phyloP scores from a whole-genome alignment of 1,284 basidiomycete species.

The Xerocomus minutiporus region DNA sequence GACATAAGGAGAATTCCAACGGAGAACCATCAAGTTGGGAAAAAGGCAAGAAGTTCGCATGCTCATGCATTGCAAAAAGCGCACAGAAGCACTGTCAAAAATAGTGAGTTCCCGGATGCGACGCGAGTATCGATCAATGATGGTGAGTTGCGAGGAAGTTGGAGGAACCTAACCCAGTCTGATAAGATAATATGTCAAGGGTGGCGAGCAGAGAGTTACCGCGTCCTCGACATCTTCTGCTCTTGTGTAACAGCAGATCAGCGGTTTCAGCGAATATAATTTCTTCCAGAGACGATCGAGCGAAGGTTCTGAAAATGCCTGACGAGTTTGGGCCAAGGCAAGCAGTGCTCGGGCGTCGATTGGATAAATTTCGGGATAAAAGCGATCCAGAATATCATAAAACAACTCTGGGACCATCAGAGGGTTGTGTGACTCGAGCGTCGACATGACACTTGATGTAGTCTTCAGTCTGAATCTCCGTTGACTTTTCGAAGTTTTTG shows the following conservation, averaged over 20 bases:
- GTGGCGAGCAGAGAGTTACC: background rate
- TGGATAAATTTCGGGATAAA: background rate
- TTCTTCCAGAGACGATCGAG: constrained; percentile 15
- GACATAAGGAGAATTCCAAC: background rate
- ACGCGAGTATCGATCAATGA: constrained; percentile 11
- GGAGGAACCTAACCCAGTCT: constrained; percentile 10
- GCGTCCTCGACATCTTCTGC: background rate
- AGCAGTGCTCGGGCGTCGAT: background rate
- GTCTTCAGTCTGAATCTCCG: background rate
- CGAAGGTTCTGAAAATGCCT: constrained; percentile 9
- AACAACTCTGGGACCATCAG: constrained; percentile 12
- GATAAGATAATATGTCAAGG: background rate
- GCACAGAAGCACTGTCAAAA: background rate
- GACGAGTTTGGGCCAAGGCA: constrained; percentile 10
- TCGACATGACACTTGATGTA: background rate
- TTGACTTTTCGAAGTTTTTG: too few species aligned
- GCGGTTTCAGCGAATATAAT: constrained; percentile 12
- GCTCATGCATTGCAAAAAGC: constrained; percentile 11
- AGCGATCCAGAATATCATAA: constrained; percentile 8
- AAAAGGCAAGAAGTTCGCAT: constrained; percentile 7
- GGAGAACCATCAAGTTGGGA: constrained; percentile 12
- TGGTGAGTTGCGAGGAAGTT: constrained; percentile 7
- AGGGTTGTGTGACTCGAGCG: background rate
- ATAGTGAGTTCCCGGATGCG: constrained; percentile 16
- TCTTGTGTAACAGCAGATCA: constrained; percentile 13